Percentiles rank a stretch among this genome's conserved stretches.
phyloP scores from a whole-genome alignment of 805 yeast genomes.

The Sugiyamaella floridensis region DNA sequence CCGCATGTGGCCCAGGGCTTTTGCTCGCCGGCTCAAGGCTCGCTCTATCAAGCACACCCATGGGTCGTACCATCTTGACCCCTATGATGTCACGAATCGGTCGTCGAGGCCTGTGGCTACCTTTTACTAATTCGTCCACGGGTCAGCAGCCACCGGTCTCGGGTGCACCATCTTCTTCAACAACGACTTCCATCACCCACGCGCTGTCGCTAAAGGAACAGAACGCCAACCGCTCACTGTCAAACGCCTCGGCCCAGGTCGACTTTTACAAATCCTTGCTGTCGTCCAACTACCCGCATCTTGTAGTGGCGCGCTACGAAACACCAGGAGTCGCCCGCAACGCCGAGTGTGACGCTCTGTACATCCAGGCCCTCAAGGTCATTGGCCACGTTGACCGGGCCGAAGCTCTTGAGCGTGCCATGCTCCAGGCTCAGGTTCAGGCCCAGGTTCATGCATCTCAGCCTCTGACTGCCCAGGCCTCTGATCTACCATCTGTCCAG shows the following conservation, averaged over 20 bases:
- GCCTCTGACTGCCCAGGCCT: slow-evolving; percentile 2
- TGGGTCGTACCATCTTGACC: background rate
- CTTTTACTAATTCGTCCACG: background rate
- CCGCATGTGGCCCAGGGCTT: background rate
- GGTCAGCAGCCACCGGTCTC: background rate
- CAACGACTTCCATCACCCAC: slow-evolving; percentile 12
- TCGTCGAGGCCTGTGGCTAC: background rate
- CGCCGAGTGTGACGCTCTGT: slow-evolving; percentile 69
- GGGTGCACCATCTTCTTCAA: background rate
- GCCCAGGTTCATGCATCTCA: background rate
- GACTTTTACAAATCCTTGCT: slow-evolving; percentile 71
- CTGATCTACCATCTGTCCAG: slow-evolving; percentile 19
- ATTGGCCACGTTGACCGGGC: slow-evolving; percentile 77
- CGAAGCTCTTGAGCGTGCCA: slow-evolving; percentile 49
- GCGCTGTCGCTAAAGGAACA: slow-evolving; percentile 49
- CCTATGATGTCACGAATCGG: background rate
- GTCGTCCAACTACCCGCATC: slow-evolving; percentile 84
- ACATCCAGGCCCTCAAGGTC: slow-evolving; percentile 72
- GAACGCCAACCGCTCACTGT: slow-evolving; percentile 70
- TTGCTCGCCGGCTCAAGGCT: background rate
- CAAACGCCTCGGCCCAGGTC: slow-evolving; percentile 69
- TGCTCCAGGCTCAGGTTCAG: slow-evolving; percentile 31
- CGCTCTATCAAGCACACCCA: background rate
- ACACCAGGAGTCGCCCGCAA: slow-evolving; percentile 87
- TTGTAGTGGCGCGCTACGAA: slow-evolving; percentile 90